phyloP scores from a whole-genome alignment of 2,329 filamentous ascomycete species.

The Sporothrix curviconia region DNA sequence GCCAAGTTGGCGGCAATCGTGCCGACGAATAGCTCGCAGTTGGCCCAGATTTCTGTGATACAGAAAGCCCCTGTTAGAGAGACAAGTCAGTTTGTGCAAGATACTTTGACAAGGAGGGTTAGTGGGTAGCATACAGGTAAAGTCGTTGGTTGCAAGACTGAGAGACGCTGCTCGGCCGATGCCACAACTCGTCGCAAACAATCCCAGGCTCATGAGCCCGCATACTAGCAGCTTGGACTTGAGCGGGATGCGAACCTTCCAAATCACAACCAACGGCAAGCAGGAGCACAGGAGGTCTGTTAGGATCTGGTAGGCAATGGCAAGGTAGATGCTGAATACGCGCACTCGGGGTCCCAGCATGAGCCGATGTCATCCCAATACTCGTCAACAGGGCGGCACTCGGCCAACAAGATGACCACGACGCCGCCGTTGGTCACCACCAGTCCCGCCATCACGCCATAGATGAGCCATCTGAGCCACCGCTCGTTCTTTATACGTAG shows the following conservation, averaged over 20 bases:
- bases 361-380: constrained; percentile 28
- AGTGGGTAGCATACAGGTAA: constrained; percentile 24
- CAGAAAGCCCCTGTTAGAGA: constrained; percentile 25
- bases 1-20: constrained; percentile 20
- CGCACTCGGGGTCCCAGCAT: constrained; percentile 29
- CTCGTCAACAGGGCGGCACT: constrained; percentile 26
- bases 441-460: constrained; percentile 27
- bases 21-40: constrained; percentile 20
- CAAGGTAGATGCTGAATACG: constrained; percentile 30
- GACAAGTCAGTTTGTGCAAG: background rate
- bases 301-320: constrained; percentile 26
- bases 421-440: constrained; percentile 27
- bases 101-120: background rate
- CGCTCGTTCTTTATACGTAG: constrained; percentile 35
- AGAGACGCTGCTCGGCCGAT: constrained; percentile 23
- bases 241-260: constrained; percentile 28
- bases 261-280: constrained; percentile 28
- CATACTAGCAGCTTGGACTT: constrained; percentile 28
- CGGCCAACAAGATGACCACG: constrained; percentile 29
- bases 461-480: constrained; percentile 27
- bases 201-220: constrained; percentile 29
- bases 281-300: constrained; percentile 25
- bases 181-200: constrained; percentile 24
- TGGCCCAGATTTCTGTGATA: constrained; percentile 24
- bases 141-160: constrained; percentile 20